Base-by-base conservation (phyloP, 768 basidiomycete genomes). In the Kwoniella europaea region DNA sequence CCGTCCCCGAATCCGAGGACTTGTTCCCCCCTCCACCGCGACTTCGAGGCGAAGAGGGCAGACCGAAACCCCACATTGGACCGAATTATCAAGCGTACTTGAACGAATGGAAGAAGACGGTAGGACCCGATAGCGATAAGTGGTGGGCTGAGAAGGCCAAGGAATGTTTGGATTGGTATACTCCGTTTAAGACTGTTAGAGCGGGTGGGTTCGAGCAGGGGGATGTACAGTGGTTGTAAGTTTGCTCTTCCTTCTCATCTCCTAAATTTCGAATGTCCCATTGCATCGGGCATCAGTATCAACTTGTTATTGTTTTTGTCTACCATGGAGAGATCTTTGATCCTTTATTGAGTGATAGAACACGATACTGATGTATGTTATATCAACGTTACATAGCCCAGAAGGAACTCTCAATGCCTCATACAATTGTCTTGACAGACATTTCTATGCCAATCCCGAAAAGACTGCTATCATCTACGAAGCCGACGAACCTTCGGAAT, bases 361-460 rank as follows among this genome's bases (percentile, higher is more conserved):
- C 9, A 2, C 3, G 42, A 64, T 24, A 13, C 42, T 29, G 1
- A 56, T 22, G 20, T 53, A 9, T 20, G 24, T 56, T 60, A n/a
- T 13, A 10, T 27, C 22, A n/a, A 63, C 2, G 4, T 16, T 42
- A 10, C 15, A 18, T 68, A 83, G 82, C 88, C 93, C 93, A 4
- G 95, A 99, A 78, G 96, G 96, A 41, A 90, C 87, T 4, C 85
- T 96, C 76, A 97, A 95, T 79, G 96, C 91, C 1, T 90, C 93
- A 10, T 98, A 98, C 87, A 99, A 99, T 85, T 96, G 94, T 79
- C 93, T 99, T 61, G 97, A 99, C 83, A 89, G 96, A 67, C 95
- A 93, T 91, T 96, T 93, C 16, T 94, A 91, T 86, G 88, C 90
- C 81, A 86, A 94, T 79, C 97, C 96, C 0, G 85, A 97, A 83